Evolutionary conservation across 2,329 filamentous ascomycete genomes (phyloP).

Genomic region (Nemania serpens): DNA sequence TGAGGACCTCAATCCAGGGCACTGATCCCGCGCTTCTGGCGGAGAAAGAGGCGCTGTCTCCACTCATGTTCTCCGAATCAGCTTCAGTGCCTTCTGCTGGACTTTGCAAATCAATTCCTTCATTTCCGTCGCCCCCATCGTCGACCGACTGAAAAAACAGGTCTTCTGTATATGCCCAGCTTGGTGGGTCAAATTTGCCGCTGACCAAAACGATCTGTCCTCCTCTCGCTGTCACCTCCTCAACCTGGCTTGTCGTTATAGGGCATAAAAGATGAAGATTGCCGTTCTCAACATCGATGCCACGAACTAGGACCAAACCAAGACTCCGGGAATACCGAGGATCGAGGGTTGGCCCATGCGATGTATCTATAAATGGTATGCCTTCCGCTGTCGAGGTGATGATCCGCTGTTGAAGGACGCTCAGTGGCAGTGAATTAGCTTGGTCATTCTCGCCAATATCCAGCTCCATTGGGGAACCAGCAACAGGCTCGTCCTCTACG

Average conservation of each 20-base stretch:
- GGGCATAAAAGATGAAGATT: constrained; percentile 70
- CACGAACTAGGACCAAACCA: constrained; percentile 71
- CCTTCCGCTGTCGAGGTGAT: constrained; percentile 53
- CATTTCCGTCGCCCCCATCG: constrained; percentile 31
- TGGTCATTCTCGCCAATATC: constrained; percentile 26
- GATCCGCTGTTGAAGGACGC: constrained; percentile 34
- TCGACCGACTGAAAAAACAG: constrained; percentile 47
- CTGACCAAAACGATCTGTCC: constrained; percentile 65
- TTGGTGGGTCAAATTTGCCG: constrained; percentile 70
- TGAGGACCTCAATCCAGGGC: constrained; percentile 65
- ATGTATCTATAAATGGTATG: constrained; percentile 66
- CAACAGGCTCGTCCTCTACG: constrained; percentile 7
- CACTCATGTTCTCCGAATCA: constrained; percentile 43
- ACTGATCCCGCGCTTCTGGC: constrained; percentile 35
- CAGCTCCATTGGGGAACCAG: constrained; percentile 30
- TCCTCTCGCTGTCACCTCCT: constrained; percentile 47
- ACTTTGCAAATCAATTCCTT: constrained; percentile 31
- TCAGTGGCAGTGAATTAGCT: constrained; percentile 16
- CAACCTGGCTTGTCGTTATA: constrained; percentile 48
- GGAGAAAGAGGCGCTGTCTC: constrained; percentile 18
- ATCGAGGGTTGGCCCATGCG: constrained; percentile 59
- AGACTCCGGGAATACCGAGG: constrained; percentile 63
- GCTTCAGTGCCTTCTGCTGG: constrained; percentile 41
- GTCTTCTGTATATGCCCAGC: constrained; percentile 72
- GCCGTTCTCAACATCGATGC: constrained; percentile 61